Evolutionary conservation across 2,329 filamentous ascomycete species (phyloP), one percentile per base, ranked within the genome.

Genomic region (Mycocentrospora acerina): DNA sequence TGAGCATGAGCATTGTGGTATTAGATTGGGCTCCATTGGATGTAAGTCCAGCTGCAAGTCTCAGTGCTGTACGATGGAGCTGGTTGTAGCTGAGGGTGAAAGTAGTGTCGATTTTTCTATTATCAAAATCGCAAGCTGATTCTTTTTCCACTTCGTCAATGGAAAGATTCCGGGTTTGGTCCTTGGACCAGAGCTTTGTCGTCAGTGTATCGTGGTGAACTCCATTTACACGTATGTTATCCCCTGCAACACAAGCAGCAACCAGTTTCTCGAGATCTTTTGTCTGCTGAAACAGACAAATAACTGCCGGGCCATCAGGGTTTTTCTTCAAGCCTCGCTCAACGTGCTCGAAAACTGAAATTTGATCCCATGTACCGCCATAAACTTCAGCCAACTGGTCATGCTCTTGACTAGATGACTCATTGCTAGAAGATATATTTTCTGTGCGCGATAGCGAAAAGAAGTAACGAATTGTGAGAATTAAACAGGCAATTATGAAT

Each of bases 61-160:
- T 24, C 11, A 34, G 15, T 11, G 31, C 31, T 5, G 18, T 24
- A 4, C 13, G 17, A 34, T 34, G 31, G 16, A 34, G 31, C 24
- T 34, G 31, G 24, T 16, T 34, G 22, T 34, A 34, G 7, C 15
- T 34, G 18, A 34, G 22, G 4, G 31, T 34, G 6, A 34, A 14
- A 14, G 31, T 24, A 13, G n/a, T 24, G 17, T 16, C 31, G 12
- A 24, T 24, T 15, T 25, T 11, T 13, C 7, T 25, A 24, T 17
- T 6, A 11, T 4, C 13, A 22, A 9, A 5, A 6, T 9, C 9
- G 9, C 5, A 5, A 22, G 19, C 19, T 22, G 19, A 22, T 9
- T 5, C 9, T 5, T 9, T 9, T 22, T 22, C 9, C 19, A 6
- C 5, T 9, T 32, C 9, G 17, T 24, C 14, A 14, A 31, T 4